These are phyloP conservation scores for Miamiensis avidus DNA, from an alignment of 169 alveolate species.

Conservation along the genomic window DNA sequence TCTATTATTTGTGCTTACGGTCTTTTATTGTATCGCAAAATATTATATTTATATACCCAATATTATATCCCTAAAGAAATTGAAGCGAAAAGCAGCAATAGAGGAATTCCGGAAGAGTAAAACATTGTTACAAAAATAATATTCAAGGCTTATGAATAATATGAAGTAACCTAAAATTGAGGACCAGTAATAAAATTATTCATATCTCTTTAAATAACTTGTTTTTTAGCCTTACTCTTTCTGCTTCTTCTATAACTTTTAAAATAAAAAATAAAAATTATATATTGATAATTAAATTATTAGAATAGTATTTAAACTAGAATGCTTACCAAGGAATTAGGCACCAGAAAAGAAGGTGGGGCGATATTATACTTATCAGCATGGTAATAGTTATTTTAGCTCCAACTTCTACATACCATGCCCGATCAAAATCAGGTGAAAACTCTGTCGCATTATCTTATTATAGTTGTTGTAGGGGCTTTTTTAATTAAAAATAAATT, in stretches of 20 bases:
- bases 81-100: slow-evolving; percentile 31
- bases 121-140: slow-evolving; percentile 37
- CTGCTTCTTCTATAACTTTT: not conserved
- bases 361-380: slow-evolving; percentile 27
- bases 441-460: slow-evolving; percentile 4
- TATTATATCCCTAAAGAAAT: slow-evolving; percentile 21
- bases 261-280: too few relatives aligned
- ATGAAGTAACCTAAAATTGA: slow-evolving; percentile 20
- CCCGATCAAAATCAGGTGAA: slow-evolving; percentile 41
- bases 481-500: too few relatives aligned
- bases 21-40: slow-evolving; percentile 26
- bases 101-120: slow-evolving; percentile 40
- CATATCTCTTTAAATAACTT: slow-evolving; percentile 24
- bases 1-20: slow-evolving; percentile 1
- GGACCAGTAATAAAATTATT: slow-evolving; percentile 41
- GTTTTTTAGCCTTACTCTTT: slow-evolving; percentile 1
- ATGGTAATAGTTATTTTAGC: slow-evolving; percentile 33
- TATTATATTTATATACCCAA: slow-evolving; percentile 31
- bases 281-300: too few relatives aligned
- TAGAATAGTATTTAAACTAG: not conserved
- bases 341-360: slow-evolving; percentile 15
- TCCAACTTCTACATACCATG: slow-evolving; percentile 43
- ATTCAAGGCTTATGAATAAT: slow-evolving; percentile 34
- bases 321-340: not conserved
- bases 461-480: not conserved